phyloP scores from a whole-genome alignment of 805 yeast genomes.

The Candida qinlingensis region DNA sequence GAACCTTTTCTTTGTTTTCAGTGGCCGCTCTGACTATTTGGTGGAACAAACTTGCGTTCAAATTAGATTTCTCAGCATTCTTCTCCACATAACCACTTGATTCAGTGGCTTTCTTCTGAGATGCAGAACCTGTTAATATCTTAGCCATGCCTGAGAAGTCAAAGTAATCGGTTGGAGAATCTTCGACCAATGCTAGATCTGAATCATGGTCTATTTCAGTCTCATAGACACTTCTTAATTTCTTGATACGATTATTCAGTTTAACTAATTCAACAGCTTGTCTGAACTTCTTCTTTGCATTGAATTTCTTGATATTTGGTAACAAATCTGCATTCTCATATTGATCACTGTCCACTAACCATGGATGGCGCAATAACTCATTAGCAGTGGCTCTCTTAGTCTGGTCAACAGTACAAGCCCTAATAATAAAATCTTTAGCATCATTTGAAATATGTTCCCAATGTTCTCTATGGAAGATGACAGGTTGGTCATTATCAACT shows the following conservation, averaged over 20 bases:
- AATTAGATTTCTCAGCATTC: conserved; percentile 11
- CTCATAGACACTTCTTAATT: conserved; percentile 53
- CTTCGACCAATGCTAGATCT: conserved; percentile 26
- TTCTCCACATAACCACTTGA: conserved; percentile 1
- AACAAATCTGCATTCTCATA: conserved; percentile 57
- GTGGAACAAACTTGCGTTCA: conserved; percentile 54
- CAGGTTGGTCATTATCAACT: conserved; percentile 59
- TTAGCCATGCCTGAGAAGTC: conserved; percentile 1
- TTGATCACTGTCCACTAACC: conserved; percentile 56
- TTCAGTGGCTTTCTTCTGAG: not conserved
- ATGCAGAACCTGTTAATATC: not conserved
- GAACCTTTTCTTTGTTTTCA: conserved; percentile 34
- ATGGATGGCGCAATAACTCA: conserved; percentile 61
- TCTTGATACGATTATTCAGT: conserved; percentile 71
- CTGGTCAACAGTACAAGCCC: conserved; percentile 66
- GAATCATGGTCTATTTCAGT: conserved; percentile 41
- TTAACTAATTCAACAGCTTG: conserved; percentile 83
- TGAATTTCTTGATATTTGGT: conserved; percentile 74
- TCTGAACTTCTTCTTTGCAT: conserved; percentile 77
- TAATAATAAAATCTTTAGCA: conserved; percentile 73
- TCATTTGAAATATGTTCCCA: conserved; percentile 79
- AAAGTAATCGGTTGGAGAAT: conserved; percentile 7
- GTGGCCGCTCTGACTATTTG: conserved; percentile 68
- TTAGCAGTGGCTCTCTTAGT: conserved; percentile 61
- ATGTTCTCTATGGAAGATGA: conserved; percentile 84